Evolutionary conservation across 352 stramenopile genomes (phyloP).

Genomic region (Phytophthora niederhauseri): DNA sequence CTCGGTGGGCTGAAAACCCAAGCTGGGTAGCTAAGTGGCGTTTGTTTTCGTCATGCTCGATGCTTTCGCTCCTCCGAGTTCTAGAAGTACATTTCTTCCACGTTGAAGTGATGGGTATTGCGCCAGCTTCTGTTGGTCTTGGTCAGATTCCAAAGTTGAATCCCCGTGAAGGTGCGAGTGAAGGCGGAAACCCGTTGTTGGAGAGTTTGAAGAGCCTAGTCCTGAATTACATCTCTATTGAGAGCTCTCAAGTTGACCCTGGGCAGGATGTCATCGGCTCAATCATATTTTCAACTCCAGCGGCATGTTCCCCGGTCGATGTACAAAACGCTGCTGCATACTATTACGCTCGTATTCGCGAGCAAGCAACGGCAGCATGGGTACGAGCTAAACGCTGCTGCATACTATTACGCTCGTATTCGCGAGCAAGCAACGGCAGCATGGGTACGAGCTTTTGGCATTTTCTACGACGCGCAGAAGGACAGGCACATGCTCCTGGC

Average conservation of each 20-base stretch:
- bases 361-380: slow-evolving; percentile 78
- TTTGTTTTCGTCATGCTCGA: slow-evolving; percentile 65
- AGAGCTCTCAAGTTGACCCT: slow-evolving; percentile 19
- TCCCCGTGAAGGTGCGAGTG: slow-evolving; percentile 19
- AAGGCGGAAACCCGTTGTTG: slow-evolving; percentile 64
- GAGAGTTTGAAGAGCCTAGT: slow-evolving; percentile 76
- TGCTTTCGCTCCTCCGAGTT: slow-evolving; percentile 69
- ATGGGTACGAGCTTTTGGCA: slow-evolving; percentile 72
- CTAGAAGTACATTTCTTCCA: slow-evolving; percentile 89
- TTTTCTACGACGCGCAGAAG: slow-evolving; percentile 78
- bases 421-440: slow-evolving; percentile 71
- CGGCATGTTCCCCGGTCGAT: slow-evolving; percentile 40
- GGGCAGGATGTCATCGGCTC: slow-evolving; percentile 42
- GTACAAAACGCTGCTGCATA: slow-evolving; percentile 50
- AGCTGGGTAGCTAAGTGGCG: slow-evolving; percentile 54
- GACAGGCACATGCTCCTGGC: slow-evolving; percentile 63
- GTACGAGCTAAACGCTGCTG: slow-evolving; percentile 49
- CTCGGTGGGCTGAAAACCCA: slow-evolving; percentile 25
- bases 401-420: slow-evolving; percentile 59
- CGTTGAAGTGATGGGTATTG: slow-evolving; percentile 77
- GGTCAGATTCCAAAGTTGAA: slow-evolving; percentile 56
- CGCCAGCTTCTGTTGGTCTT: slow-evolving; percentile 82
- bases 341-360: slow-evolving; percentile 61
- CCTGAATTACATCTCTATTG: slow-evolving; percentile 50
- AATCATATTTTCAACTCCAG: slow-evolving; percentile 49